Conservation (phyloP, 139 green algal species). For the Yamagishiella unicocca region DNA sequence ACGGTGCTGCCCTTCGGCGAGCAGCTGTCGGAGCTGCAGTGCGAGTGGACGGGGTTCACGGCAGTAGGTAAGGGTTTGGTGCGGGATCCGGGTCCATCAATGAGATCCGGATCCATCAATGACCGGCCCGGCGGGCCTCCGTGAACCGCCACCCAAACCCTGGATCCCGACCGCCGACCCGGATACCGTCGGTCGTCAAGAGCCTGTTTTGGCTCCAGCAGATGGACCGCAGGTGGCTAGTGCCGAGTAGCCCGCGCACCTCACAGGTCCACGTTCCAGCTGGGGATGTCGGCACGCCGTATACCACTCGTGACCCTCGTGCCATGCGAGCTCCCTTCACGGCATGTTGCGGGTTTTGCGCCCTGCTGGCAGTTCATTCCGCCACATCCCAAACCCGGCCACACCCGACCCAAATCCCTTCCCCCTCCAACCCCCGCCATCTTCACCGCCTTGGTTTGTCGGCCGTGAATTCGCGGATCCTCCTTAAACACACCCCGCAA, state of each 20-base stretch:
- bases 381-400: too few species aligned
- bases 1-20: background rate
- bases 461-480: too few species aligned
- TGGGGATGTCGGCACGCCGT: too few species aligned
- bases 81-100: too few species aligned
- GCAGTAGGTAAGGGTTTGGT: background rate
- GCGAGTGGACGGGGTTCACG: slow-evolving; percentile 7
- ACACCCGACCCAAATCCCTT: background rate
- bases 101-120: background rate
- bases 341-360: background rate
- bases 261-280: too few species aligned
- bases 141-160: background rate
- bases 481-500: background rate
- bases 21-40: background rate
- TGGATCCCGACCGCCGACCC: background rate
- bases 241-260: background rate
- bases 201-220: too few species aligned
- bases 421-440: too few species aligned
- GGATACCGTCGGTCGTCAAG: too few species aligned
- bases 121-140: too few species aligned
- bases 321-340: background rate
- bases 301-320: too few species aligned
- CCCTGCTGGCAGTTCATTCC: background rate
- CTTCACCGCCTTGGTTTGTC: background rate
- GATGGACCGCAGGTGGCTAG: too few species aligned